Percentiles rank a stretch among this genome's conserved stretches.
Evolutionary conservation across 306 rosid species (phyloP).

Genomic region (Comarum palustre): DNA sequence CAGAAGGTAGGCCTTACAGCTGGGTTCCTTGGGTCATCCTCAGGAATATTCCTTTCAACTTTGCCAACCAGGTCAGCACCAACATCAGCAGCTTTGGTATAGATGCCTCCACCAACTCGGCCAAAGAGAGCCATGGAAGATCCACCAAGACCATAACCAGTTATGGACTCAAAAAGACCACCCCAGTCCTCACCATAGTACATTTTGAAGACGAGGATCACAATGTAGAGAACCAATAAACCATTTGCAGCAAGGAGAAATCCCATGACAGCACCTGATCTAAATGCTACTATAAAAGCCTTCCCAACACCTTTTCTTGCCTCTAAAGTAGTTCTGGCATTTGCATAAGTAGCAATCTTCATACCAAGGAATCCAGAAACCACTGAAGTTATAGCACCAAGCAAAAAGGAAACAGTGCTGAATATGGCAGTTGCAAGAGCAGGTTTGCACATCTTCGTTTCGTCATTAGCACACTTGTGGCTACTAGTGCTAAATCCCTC

Average conservation of each 20-base stretch:
- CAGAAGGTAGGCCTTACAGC: constrained; percentile 54
- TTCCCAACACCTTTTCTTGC: constrained; percentile 95
- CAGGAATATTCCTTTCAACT: constrained; percentile 90
- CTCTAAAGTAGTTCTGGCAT: constrained; percentile 91
- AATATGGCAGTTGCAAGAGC: constrained; percentile 85
- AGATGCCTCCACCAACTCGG: constrained; percentile 98
- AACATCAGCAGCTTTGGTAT: constrained; percentile 97
- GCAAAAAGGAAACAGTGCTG: constrained; percentile 76
- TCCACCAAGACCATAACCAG: constrained; percentile 98
- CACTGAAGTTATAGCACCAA: constrained; percentile 81
- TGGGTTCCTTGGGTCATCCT: constrained; percentile 97
- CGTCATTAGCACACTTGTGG: constrained; percentile 61
- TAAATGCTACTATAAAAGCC: constrained; percentile 84
- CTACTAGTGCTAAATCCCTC: constrained; percentile 81
- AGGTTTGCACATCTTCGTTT: constrained; percentile 68
- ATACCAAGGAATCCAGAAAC: constrained; percentile 94
- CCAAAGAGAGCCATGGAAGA: constrained; percentile 99
- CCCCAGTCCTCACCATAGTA: constrained; percentile 97
- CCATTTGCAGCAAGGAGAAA: constrained; percentile 94
- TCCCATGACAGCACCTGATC: constrained; percentile 99
- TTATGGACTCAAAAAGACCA: constrained; percentile 93
- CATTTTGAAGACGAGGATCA: constrained; percentile 70
- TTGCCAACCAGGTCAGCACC: constrained; percentile 99
- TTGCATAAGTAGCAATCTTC: constrained; percentile 95
- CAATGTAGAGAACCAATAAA: constrained; percentile 75